These are phyloP conservation scores for Asterionellopsis glacialis DNA, from an alignment of 108 stramenopile species.

Conservation along the genomic window DNA sequence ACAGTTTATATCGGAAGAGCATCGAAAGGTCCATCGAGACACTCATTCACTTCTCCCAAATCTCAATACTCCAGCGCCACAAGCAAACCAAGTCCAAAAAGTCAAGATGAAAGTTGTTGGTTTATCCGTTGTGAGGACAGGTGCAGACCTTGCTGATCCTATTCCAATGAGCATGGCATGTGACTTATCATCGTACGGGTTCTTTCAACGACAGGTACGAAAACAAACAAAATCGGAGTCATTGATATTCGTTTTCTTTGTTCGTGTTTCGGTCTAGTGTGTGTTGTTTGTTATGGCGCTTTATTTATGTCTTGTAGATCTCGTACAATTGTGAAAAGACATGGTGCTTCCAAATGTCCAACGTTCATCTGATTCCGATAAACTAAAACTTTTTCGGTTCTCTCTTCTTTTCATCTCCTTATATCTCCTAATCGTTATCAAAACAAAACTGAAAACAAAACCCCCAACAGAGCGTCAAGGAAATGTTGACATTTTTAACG, in stretches of 20 bases:
- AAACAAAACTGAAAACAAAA: neutral
- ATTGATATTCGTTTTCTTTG: too few relatives aligned
- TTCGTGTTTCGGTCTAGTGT: too few relatives aligned
- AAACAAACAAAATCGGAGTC: neutral
- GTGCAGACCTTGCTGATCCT: constrained; percentile 61
- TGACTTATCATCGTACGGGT: constrained; percentile 84
- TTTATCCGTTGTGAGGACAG: constrained; percentile 74
- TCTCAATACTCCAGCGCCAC: too few relatives aligned
- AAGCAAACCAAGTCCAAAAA: too few relatives aligned
- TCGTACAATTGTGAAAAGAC: too few relatives aligned
- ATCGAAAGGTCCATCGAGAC: too few relatives aligned
- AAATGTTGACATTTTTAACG: constrained; percentile 97
- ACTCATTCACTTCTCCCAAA: too few relatives aligned
- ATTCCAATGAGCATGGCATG: constrained; percentile 62
- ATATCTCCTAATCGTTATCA: neutral
- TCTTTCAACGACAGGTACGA: constrained; percentile 86
- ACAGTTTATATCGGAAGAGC: too few relatives aligned
- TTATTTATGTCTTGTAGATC: too few relatives aligned
- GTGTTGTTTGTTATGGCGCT: too few relatives aligned
- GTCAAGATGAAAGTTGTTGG: constrained; percentile 78
- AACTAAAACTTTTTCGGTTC: too few relatives aligned
- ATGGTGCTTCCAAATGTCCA: neutral
- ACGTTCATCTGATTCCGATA: too few relatives aligned
- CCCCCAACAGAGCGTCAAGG: constrained; percentile 83
- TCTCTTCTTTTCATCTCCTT: constrained; percentile 5